These are phyloP conservation scores for Citrus reticulata DNA, from an alignment of 345 rosid species.

Conservation along the genomic window DNA sequence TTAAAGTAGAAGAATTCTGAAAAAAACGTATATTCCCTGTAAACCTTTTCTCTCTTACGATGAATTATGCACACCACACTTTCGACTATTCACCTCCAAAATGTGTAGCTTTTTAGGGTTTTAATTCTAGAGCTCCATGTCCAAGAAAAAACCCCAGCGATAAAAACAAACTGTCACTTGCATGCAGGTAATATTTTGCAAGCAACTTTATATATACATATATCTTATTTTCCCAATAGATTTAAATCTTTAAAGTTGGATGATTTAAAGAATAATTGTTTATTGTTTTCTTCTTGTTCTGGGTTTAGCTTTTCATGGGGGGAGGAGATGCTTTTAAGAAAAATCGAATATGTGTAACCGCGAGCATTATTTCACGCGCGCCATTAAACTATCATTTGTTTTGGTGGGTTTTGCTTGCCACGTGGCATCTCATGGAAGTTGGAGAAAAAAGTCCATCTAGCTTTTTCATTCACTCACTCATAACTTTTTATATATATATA, in stretches of 20 bases:
- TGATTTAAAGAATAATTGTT: constrained; percentile 13
- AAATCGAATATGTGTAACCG: constrained; percentile 17
- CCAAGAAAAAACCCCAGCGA: background rate
- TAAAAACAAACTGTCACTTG: constrained; percentile 14
- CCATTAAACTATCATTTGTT: constrained; percentile 17
- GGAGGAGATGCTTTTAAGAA: constrained; percentile 34
- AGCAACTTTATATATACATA: background rate
- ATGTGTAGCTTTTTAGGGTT: background rate
- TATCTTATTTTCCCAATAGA: constrained; percentile 11
- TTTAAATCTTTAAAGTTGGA: constrained; percentile 8
- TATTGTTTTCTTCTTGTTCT: background rate
- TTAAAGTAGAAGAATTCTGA: constrained; percentile 36
- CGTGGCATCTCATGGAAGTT: constrained; percentile 28
- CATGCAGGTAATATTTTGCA: background rate
- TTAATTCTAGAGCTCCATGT: background rate
- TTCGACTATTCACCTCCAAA: background rate
- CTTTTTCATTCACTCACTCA: background rate
- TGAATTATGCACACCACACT: constrained; percentile 20
- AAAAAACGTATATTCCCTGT: constrained; percentile 59
- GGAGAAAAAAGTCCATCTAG: constrained; percentile 16
- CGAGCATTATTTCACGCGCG: constrained; percentile 30
- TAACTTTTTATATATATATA: too few relatives aligned
- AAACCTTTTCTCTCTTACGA: constrained; percentile 58
- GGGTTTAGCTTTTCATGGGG: constrained; percentile 20
- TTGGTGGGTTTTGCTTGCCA: constrained; percentile 9